Evolutionary conservation across 2,329 filamentous ascomycete genomes (phyloP).

Genomic region (Ambrosiella beaveri): DNA sequence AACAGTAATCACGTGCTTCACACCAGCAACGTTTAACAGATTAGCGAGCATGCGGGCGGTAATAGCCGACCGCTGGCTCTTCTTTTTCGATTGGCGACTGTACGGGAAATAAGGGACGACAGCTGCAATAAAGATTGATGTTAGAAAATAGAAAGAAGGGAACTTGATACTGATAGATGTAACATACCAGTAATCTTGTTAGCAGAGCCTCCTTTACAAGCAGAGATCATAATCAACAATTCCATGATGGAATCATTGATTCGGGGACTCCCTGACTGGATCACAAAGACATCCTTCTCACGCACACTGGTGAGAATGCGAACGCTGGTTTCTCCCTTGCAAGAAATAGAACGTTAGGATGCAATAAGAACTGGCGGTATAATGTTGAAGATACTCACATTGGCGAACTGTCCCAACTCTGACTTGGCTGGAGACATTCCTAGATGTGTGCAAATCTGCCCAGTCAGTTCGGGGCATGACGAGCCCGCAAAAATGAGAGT

Average conservation of each 20-base stretch:
- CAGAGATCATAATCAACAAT: constrained; percentile 95
- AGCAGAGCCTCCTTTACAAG: constrained; percentile 92
- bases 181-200: constrained; percentile 83
- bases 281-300: constrained; percentile 97
- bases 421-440: constrained; percentile 47
- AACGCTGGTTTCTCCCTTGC: constrained; percentile 52
- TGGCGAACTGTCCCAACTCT: constrained; percentile 53
- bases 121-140: constrained; percentile 30
- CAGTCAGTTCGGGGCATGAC: constrained; percentile 46
- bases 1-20: constrained; percentile 94
- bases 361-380: not conserved
- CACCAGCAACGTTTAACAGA: constrained; percentile 77
- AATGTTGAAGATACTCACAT: constrained; percentile 31
- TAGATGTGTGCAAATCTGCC: constrained; percentile 50
- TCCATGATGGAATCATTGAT: constrained; percentile 99
- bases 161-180: not conserved
- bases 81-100: constrained; percentile 97
- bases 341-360: constrained; percentile 16
- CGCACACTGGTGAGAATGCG: constrained; percentile 61
- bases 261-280: constrained; percentile 86
- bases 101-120: constrained; percentile 96
- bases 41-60: constrained; percentile 96
- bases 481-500: constrained; percentile 52
- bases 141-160: not conserved
- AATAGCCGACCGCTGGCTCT: constrained; percentile 88